Conservation (phyloP, 2,329 filamentous ascomycete species). For the Domatiomyces globalis region DNA sequence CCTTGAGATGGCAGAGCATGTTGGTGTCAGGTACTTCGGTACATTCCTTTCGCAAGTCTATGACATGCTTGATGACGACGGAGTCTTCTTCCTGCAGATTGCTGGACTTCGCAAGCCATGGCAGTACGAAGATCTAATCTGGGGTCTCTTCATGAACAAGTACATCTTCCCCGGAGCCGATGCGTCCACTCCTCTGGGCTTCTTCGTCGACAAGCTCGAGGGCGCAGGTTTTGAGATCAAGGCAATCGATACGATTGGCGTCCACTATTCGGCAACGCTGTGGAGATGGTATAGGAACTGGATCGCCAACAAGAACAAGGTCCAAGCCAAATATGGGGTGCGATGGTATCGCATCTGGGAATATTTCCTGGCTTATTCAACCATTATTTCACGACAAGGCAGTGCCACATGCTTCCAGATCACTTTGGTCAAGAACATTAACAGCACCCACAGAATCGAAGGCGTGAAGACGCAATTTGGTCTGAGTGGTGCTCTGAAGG, state of each 20-base stretch:
- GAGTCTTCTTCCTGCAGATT: conserved; percentile 90
- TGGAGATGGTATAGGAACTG: conserved; percentile 99
- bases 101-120: conserved; percentile 85
- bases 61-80: conserved; percentile 93
- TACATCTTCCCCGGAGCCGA: conserved; percentile 97
- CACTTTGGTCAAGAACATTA: conserved; percentile 77
- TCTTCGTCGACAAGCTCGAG: conserved; percentile 73
- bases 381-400: conserved; percentile 72
- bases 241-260: conserved; percentile 79
- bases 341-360: conserved; percentile 96
- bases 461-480: conserved; percentile 56
- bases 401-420: conserved; percentile 79
- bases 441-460: conserved; percentile 68
- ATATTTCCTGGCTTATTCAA: conserved; percentile 74
- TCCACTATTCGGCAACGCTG: conserved; percentile 91
- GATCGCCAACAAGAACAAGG: conserved; percentile 84
- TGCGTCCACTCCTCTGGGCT: conserved; percentile 82
- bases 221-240: conserved; percentile 82
- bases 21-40: conserved; percentile 78
- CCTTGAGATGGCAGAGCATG: conserved; percentile 97
- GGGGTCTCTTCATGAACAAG: conserved; percentile 99
- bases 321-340: conserved; percentile 85
- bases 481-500: conserved; percentile 50
- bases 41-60: conserved; percentile 74
- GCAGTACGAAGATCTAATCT: conserved; percentile 97